These are phyloP conservation scores for Cicer cuneatum DNA, from an alignment of 306 rosid species.

Conservation along the genomic window DNA sequence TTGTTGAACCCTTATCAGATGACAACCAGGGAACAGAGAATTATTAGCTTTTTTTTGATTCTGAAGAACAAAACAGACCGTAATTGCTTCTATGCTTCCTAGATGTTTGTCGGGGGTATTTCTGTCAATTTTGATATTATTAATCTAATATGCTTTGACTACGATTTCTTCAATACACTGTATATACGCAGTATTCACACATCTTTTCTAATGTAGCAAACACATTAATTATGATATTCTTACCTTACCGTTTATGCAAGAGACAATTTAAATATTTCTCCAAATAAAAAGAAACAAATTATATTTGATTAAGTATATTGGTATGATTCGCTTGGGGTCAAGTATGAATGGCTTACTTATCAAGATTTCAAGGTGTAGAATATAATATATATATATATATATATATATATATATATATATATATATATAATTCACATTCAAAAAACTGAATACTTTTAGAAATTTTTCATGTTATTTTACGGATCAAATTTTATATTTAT, in stretches of 20 bases:
- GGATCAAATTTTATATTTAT: too few relatives aligned
- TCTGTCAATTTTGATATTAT: not conserved
- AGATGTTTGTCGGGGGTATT: conserved; percentile 41
- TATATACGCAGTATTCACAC: conserved; percentile 8
- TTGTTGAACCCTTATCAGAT: conserved; percentile 27
- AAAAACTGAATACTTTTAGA: too few relatives aligned
- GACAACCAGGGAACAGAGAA: conserved; percentile 38
- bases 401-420: too few relatives aligned
- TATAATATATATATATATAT: too few relatives aligned
- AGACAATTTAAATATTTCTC: not conserved
- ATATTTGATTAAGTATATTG: too few relatives aligned
- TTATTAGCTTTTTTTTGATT: conserved; percentile 1
- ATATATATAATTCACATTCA: too few relatives aligned
- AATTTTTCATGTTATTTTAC: too few relatives aligned
- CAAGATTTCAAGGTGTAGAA: too few relatives aligned
- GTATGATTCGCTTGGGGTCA: too few relatives aligned
- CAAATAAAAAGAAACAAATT: too few relatives aligned
- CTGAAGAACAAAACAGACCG: conserved; percentile 2
- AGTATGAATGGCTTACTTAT: too few relatives aligned
- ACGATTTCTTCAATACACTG: conserved; percentile 2
- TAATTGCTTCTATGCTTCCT: conserved; percentile 43
- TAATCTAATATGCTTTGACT: conserved; percentile 19
- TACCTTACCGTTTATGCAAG: not conserved
- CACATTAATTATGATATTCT: not conserved
- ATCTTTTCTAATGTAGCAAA: not conserved